These are phyloP conservation scores for Sanghuangporus sanghuang DNA, from an alignment of 1,284 basidiomycete genomes.

Conservation along the genomic window DNA sequence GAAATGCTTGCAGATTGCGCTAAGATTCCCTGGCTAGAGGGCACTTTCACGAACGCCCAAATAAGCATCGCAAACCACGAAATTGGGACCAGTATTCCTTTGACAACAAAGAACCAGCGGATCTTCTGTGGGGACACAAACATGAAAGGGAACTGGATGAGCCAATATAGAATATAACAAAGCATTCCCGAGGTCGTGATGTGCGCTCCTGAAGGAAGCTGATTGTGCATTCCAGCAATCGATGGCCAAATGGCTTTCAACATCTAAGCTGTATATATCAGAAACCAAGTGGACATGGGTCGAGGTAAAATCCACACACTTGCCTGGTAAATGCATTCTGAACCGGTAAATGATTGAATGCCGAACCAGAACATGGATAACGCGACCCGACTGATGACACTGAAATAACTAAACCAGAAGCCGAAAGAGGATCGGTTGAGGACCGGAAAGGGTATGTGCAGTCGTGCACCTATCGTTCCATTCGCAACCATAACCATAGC, in stretches of 20 bases:
- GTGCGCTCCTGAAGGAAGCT: conserved; percentile 49
- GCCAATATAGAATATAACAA: conserved; percentile 79
- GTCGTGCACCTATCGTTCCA: conserved; percentile 66
- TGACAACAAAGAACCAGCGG: conserved; percentile 66
- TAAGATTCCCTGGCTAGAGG: conserved; percentile 44
- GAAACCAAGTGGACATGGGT: neutral
- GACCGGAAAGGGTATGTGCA: conserved; percentile 68
- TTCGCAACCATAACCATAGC: conserved; percentile 56
- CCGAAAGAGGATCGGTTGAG: conserved; percentile 74
- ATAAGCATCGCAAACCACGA: conserved; percentile 69
- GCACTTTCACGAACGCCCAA: conserved; percentile 68
- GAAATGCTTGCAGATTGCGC: conserved; percentile 38
- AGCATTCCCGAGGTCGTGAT: conserved; percentile 65
- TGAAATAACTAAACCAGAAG: conserved; percentile 76
- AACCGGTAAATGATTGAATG: conserved; percentile 53
- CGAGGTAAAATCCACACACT: conserved; percentile 3
- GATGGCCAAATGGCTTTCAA: conserved; percentile 78
- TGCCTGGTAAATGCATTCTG: conserved; percentile 57
- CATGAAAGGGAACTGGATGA: conserved; percentile 69
- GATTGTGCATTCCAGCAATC: conserved; percentile 57
- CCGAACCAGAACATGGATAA: conserved; percentile 80
- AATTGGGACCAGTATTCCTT: conserved; percentile 60
- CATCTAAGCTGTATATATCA: conserved; percentile 37
- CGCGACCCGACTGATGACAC: conserved; percentile 66
- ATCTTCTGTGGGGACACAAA: conserved; percentile 73